Base-by-base conservation (phyloP, 352 stramenopile genomes). In the Phytophthora hibernalis region DNA sequence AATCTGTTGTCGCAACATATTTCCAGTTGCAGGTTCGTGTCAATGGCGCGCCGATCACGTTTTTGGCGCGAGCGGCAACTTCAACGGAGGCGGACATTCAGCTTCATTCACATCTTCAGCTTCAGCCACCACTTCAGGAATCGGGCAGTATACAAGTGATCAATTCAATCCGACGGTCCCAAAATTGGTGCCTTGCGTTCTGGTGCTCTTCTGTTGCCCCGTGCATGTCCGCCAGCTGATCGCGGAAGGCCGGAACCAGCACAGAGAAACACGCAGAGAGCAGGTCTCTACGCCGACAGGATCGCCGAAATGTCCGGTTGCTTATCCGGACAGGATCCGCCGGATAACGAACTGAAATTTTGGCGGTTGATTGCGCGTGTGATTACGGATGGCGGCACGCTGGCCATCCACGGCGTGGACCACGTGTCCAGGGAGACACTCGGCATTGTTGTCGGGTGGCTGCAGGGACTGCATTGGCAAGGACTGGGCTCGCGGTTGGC, bases 331-430 rank as follows among this genome's bases (percentile, higher is more conserved):
- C 9, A 7, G 2, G 16, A 47, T 47, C 10, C 16, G 40, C 40
- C 40, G 40, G 40, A 47, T 47, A 47, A 24, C 40, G n/a, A 9
- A 5, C 40, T 47, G 40, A 24, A 26, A 26, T 47, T 47, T 47
- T 61, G 56, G 56, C 50, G 60, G 61, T 22, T 13, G 61, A 64
- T 69, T 64, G 61, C 24, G 54, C 61, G 8, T 26, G 6, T 28
- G 61, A 69, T 69, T 64, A 43, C 22, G 50, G 37, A 48, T 50
- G 57, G 28, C 24, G 47, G 57, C 35, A 66, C 28, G 26, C 28
- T 10, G 31, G 31, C 44, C 54, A 50, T 44, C 56, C 45, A 33
- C 56, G n/a, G n/a, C n/a, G n/a, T n/a, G n/a, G n/a, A n/a, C n/a
- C 7, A 55, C 43, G 50, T 38, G 42, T 55, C 59, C 31, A 43